phyloP scores from a whole-genome alignment of 208 protist species.

The Trypanosoma platydactyli region DNA sequence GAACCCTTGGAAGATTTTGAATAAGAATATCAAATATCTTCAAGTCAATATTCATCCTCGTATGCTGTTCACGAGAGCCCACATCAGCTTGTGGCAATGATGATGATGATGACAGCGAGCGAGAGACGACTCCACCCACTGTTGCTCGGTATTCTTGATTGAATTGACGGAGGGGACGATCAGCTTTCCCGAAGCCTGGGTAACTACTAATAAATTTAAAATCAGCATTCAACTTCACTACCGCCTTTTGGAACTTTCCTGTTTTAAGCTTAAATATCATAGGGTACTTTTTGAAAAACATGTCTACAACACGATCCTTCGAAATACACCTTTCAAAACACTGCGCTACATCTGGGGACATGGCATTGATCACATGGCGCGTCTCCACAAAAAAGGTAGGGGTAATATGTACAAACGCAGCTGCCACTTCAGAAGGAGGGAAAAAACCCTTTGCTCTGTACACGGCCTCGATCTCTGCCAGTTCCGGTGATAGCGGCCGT shows the following conservation, averaged over 20 bases:
- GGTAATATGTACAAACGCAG: slow-evolving; percentile 64
- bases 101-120: slow-evolving; percentile 11
- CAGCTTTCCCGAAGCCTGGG: slow-evolving; percentile 59
- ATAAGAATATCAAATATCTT: slow-evolving; percentile 67
- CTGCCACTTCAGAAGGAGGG: slow-evolving; percentile 69
- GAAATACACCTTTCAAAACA: slow-evolving; percentile 34
- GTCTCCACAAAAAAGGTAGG: slow-evolving; percentile 82
- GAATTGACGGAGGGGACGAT: slow-evolving; percentile 39
- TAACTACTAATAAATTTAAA: slow-evolving; percentile 80
- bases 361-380: slow-evolving; percentile 39
- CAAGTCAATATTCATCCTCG: slow-evolving; percentile 27
- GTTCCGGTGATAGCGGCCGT: slow-evolving; percentile 45
- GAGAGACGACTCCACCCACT: slow-evolving; percentile 46
- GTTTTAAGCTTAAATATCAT: slow-evolving; percentile 68
- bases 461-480: slow-evolving; percentile 55
- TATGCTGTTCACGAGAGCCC: not conserved
- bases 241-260: slow-evolving; percentile 37
- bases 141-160: slow-evolving; percentile 49
- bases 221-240: slow-evolving; percentile 71
- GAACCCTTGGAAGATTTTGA: slow-evolving; percentile 62
- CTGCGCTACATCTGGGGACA: slow-evolving; percentile 47
- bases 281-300: slow-evolving; percentile 65
- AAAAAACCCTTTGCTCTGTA: slow-evolving; percentile 71
- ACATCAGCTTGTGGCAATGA: not conserved
- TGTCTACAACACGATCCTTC: slow-evolving; percentile 16